Conservation (phyloP, 108 stramenopile species). For the Nitzschia sp. region DNA sequence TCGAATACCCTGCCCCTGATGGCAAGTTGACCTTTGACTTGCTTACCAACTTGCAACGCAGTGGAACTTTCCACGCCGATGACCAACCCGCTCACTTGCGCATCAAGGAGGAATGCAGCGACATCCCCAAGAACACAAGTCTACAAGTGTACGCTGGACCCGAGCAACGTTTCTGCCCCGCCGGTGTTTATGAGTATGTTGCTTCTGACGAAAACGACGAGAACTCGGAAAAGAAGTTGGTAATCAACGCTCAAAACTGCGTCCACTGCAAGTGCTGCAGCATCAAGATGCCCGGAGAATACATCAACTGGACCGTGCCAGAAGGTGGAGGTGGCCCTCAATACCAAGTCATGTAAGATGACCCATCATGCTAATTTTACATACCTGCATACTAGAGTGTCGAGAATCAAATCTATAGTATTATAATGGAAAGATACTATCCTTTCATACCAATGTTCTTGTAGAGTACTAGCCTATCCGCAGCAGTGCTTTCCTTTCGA, state of each 20-base stretch:
- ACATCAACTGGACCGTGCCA: constrained; percentile 98
- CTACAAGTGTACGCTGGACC: constrained; percentile 90
- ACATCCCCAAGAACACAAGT: constrained; percentile 71
- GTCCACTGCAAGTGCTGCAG: constrained; percentile 99
- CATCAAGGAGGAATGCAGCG: constrained; percentile 74
- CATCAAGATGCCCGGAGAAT: constrained; percentile 98
- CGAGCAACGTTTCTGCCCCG: constrained; percentile 98
- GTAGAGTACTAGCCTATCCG: too few species aligned
- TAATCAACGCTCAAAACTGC: constrained; percentile 98
- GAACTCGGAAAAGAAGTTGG: constrained; percentile 65
- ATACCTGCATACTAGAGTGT: not conserved
- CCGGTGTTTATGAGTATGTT: constrained; percentile 91
- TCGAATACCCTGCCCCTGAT: constrained; percentile 93
- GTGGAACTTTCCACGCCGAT: constrained; percentile 95
- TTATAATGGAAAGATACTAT: too few species aligned
- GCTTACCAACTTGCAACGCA: constrained; percentile 91
- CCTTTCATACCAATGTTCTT: too few species aligned
- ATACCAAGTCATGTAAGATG: constrained; percentile 91
- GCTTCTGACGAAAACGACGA: constrained; percentile 45
- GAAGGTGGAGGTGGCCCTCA: constrained; percentile 98
- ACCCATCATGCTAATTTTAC: not conserved
- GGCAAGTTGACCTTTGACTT: constrained; percentile 94
- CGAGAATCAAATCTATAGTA: too few species aligned
- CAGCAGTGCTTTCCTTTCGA: too few species aligned
- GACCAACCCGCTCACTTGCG: constrained; percentile 97